phyloP scores from a whole-genome alignment of 345 rosid species.

The Brassica napus region Da-Ae NC_063442.1:40102501-40103000 shows the following conservation, averaged over 20 bases:
- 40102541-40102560: not conserved
- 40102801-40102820: slow-evolving; percentile 68
- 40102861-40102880: slow-evolving; percentile 79
- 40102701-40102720: slow-evolving; percentile 91
- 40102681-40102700: slow-evolving; percentile 95
- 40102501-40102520: not conserved
- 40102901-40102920: slow-evolving; percentile 38
- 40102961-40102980: slow-evolving; percentile 39
- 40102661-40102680: slow-evolving; percentile 96
- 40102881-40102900: slow-evolving; percentile 45
- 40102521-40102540: not conserved
- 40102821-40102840: slow-evolving; percentile 63
- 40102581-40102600: slow-evolving; percentile 93
- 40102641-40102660: slow-evolving; percentile 97
- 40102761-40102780: slow-evolving; percentile 92
- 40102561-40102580: slow-evolving; percentile 81
- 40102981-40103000: slow-evolving; percentile 31
- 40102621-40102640: slow-evolving; percentile 98
- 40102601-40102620: slow-evolving; percentile 97
- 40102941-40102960: slow-evolving; percentile 33
- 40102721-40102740: slow-evolving; percentile 93
- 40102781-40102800: slow-evolving; percentile 94
- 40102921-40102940: slow-evolving; percentile 48
- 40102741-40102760: slow-evolving; percentile 97
- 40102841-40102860: slow-evolving; percentile 75